Base-by-base conservation (phyloP, 2,329 filamentous ascomycete species). In the Cytospora paraplurivora region DNA sequence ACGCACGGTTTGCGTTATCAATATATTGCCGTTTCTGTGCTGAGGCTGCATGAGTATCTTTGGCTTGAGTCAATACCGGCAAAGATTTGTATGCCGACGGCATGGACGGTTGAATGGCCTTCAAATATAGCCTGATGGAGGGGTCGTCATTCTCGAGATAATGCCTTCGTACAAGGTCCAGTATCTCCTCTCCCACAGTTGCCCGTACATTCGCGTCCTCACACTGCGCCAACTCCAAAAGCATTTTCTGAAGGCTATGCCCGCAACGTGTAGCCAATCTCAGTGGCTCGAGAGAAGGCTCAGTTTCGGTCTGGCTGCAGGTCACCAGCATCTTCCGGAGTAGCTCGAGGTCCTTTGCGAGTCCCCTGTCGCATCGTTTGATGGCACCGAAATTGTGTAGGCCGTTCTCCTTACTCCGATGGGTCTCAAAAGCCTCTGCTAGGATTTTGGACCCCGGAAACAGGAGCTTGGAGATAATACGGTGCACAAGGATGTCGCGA, bases 401-500 rank as follows among this genome's bases (percentile, higher is more conserved):
- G 60, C 32, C 38, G 21, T 19, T 12, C n/a, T n/a, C 51, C 32
- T 7, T 50, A 12, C 35, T 50, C 12, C 63, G 59, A 10, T 37
- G 38, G 5, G 53, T 21, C 17, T 62, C 54, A 38, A 71, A 71
- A n/a, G 64, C 61, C 7, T 27, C 38, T 13, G 64, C 41, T 10
- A 61, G 58, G 13, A 67, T 52, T 8, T 33, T 61, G 51, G 58
- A 66, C 7, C 64, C 58, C 0, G 71, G 73, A 21, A 56, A 67
- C 67, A 76, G 69, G 33, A 70, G 68, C n/a, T 73, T 70, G 44
- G 70, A 65, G 70, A 74, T 70, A 41, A 76, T 70, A 8, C 71
- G 72, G 59, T 72, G 70, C 51, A 74, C 68, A 61, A 76, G 64
- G 49, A 76, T 64, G 53, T 75, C 75, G 19, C 72, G 71, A 19